Evolutionary conservation across 2,329 filamentous ascomycete genomes (phyloP).

Genomic region (Aschersonia sp.): DNA sequence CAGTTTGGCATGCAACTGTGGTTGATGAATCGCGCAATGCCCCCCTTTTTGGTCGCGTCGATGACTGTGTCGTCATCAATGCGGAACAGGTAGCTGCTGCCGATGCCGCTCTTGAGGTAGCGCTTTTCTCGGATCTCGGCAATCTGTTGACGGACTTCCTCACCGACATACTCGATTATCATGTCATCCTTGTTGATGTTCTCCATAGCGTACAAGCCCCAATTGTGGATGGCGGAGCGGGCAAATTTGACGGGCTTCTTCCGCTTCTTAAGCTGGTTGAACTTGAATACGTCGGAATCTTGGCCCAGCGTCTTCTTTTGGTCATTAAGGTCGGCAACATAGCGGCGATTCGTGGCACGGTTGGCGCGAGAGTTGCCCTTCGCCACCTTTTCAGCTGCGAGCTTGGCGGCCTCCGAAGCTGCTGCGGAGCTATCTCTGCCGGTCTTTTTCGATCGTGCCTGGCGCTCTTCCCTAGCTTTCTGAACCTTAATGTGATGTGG

Average conservation of each 20-base stretch:
- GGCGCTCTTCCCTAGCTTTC: conserved; percentile 79
- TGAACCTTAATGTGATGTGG: conserved; percentile 96
- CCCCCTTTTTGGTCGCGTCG: conserved; percentile 95
- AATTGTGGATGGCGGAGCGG: conserved; percentile 94
- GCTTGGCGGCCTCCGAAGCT: conserved; percentile 55
- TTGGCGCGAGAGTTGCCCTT: conserved; percentile 88
- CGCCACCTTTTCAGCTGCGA: conserved; percentile 66
- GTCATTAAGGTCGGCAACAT: conserved; percentile 87
- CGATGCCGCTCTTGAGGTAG: conserved; percentile 92
- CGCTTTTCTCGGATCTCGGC: conserved; percentile 88
- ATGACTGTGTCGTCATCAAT: conserved; percentile 97
- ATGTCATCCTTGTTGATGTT: conserved; percentile 96
- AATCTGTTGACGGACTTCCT: conserved; percentile 92
- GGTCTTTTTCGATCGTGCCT: conserved; percentile 54
- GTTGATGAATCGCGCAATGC: conserved; percentile 97
- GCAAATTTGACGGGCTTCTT: conserved; percentile 99
- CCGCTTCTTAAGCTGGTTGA: conserved; percentile 98
- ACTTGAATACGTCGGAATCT: conserved; percentile 84
- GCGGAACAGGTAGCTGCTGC: conserved; percentile 92
- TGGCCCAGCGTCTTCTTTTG: conserved; percentile 75
- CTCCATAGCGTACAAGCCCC: conserved; percentile 95
- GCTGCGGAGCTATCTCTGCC: conserved; percentile 50
- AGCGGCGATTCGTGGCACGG: conserved; percentile 86
- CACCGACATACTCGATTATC: conserved; percentile 99
- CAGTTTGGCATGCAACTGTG: conserved; percentile 97